phyloP scores from a whole-genome alignment of 805 yeast genomes.

The Pichia insulana region DNA sequence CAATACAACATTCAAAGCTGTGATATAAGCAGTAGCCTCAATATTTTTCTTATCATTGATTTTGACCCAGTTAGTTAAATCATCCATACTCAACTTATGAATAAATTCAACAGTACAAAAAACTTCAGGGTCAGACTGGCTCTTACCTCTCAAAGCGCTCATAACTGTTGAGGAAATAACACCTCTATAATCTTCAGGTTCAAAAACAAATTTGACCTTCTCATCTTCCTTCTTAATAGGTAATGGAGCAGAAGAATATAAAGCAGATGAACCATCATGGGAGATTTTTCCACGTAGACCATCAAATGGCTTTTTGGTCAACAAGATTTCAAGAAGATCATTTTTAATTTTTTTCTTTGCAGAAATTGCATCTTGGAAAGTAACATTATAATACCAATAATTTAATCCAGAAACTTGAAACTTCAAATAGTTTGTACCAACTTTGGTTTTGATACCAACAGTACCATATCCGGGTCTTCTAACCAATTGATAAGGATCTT shows the following conservation, averaged over 20 bases:
- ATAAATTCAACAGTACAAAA: constrained; percentile 18
- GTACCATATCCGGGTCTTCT: constrained; percentile 21
- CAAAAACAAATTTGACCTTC: constrained; percentile 14
- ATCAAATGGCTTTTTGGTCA: constrained; percentile 14
- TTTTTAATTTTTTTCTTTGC: constrained; percentile 16
- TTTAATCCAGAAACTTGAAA: constrained; percentile 13
- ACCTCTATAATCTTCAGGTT: constrained; percentile 16
- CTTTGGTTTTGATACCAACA: constrained; percentile 16
- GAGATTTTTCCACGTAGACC: constrained; percentile 14
- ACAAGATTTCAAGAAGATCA: constrained; percentile 16
- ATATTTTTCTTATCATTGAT: constrained; percentile 15
- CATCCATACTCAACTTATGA: constrained; percentile 18
- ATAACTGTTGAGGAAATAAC: constrained; percentile 15
- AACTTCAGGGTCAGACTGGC: constrained; percentile 10
- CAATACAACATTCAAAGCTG: constrained; percentile 17
- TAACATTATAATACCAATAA: constrained; percentile 18
- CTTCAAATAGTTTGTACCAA: constrained; percentile 18
- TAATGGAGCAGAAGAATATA: constrained; percentile 16
- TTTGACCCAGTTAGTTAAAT: constrained; percentile 14
- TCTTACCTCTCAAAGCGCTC: constrained; percentile 5
- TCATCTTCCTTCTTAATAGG: constrained; percentile 14
- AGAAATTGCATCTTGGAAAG: constrained; percentile 16
- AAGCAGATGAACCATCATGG: constrained; percentile 17
- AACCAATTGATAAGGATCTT: constrained; percentile 10
- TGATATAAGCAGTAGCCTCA: constrained; percentile 18